Conservation (phyloP, 2,329 filamentous ascomycete genomes). For the Diplodia scrobiculata region DNA sequence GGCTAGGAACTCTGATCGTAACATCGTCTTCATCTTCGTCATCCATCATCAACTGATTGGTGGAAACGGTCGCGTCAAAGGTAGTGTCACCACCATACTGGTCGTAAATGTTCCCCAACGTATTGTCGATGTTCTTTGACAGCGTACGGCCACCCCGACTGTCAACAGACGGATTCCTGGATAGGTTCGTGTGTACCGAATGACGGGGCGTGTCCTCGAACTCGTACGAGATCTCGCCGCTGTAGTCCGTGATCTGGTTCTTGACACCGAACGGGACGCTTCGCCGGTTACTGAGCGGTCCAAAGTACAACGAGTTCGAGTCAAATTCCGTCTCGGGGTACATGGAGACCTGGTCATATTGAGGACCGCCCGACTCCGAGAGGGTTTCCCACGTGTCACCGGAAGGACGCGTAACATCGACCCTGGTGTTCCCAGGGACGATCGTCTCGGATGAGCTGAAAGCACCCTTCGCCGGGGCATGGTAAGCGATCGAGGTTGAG, state of each 20-base stretch:
- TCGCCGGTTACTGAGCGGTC: slow-evolving; percentile 13
- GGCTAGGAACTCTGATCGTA: slow-evolving; percentile 5
- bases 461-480: not conserved
- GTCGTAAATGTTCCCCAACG: slow-evolving; percentile 28
- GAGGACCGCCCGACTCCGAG: not conserved
- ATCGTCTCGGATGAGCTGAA: not conserved
- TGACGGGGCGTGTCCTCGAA: not conserved
- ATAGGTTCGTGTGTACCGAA: not conserved
- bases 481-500: not conserved
- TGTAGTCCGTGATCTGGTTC: slow-evolving; percentile 29
- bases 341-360: not conserved
- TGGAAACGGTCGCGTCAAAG: not conserved
- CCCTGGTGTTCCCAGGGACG: not conserved
- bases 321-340: not conserved
- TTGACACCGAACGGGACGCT: slow-evolving; percentile 28
- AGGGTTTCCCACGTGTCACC: slow-evolving; percentile 14
- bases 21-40: slow-evolving; percentile 1
- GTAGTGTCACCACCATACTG: slow-evolving; percentile 10
- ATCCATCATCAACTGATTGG: not conserved
- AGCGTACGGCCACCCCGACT: slow-evolving; percentile 27
- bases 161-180: not conserved
- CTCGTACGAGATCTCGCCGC: slow-evolving; percentile 12
- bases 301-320: slow-evolving; percentile 10
- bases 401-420: not conserved
- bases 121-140: slow-evolving; percentile 16